A percentile compares a stretch with the other conserved stretches of the same genome.
Evolutionary conservation across 2,329 filamentous ascomycete species (phyloP).

Genomic region (Pseudogymnoascus verrucosus): DNA sequence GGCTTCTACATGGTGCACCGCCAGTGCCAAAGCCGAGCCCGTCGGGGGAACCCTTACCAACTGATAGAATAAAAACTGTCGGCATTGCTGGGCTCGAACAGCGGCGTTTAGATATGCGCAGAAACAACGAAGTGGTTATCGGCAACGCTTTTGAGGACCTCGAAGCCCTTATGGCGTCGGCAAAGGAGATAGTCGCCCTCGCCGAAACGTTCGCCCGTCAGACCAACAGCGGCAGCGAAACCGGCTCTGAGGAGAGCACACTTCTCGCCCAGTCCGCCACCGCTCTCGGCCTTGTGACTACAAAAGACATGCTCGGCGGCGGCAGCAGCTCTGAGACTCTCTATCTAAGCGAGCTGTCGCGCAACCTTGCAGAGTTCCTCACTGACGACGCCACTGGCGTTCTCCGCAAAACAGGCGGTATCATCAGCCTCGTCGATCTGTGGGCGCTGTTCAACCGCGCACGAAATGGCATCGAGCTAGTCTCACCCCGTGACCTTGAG

Average conservation of each 20-base stretch:
- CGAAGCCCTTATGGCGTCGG: slow-evolving; percentile 93
- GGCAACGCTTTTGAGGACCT: slow-evolving; percentile 93
- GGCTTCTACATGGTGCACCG: slow-evolving; percentile 84
- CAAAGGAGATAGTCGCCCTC: slow-evolving; percentile 89
- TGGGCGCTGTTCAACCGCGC: slow-evolving; percentile 95
- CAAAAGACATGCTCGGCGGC: slow-evolving; percentile 85
- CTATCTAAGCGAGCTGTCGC: slow-evolving; percentile 79
- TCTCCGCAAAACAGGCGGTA: slow-evolving; percentile 71
- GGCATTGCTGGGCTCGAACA: slow-evolving; percentile 91
- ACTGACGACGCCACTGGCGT: slow-evolving; percentile 77
- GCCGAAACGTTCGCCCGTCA: slow-evolving; percentile 80
- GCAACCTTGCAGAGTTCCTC: slow-evolving; percentile 80
- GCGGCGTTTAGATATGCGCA: slow-evolving; percentile 72
- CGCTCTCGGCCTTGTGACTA: slow-evolving; percentile 82
- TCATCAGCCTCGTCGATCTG: slow-evolving; percentile 81
- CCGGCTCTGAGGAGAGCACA: slow-evolving; percentile 62
- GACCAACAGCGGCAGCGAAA: slow-evolving; percentile 45
- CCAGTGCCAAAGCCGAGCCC: slow-evolving; percentile 62
- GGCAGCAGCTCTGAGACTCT: slow-evolving; percentile 67
- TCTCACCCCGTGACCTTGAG: slow-evolving; percentile 85
- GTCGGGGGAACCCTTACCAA: slow-evolving; percentile 18
- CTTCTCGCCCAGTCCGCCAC: slow-evolving; percentile 74
- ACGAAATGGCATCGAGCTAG: slow-evolving; percentile 85
- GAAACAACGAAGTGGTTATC: slow-evolving; percentile 89
- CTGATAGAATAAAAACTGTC: slow-evolving; percentile 51